These are phyloP conservation scores for Cyberlindnera galapagoensis DNA, from an alignment of 805 yeast species.

Conservation along the genomic window DNA sequence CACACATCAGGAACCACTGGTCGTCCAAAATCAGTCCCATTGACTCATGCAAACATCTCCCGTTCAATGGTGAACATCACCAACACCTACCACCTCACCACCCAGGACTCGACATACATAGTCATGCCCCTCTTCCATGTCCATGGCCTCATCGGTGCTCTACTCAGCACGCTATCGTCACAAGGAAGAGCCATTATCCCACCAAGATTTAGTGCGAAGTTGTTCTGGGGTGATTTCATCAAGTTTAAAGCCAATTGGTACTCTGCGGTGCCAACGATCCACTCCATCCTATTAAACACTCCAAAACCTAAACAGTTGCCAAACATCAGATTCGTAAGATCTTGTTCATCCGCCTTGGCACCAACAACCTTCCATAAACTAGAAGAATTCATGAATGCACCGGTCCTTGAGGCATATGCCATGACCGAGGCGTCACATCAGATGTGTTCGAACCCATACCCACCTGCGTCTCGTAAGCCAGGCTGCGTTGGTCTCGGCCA, in stretches of 20 bases:
- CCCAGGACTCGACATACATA: constrained; percentile 47
- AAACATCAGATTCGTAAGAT: constrained; percentile 56
- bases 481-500: constrained; percentile 73
- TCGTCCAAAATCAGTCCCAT: constrained; percentile 68
- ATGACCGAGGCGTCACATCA: constrained; percentile 83
- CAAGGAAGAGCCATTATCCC: constrained; percentile 62
- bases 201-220: constrained; percentile 50
- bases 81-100: constrained; percentile 46
- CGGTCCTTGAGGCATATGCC: constrained; percentile 72
- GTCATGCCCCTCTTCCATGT: constrained; percentile 80
- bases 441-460: constrained; percentile 69
- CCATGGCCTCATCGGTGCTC: constrained; percentile 65
- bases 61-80: constrained; percentile 54
- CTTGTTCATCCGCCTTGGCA: constrained; percentile 68
- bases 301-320: constrained; percentile 46
- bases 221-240: constrained; percentile 55
- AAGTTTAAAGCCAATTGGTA: constrained; percentile 56
- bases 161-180: constrained; percentile 52
- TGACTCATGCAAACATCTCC: constrained; percentile 57
- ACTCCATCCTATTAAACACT: constrained; percentile 53
- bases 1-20: constrained; percentile 79
- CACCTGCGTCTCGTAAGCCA: constrained; percentile 57
- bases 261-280: constrained; percentile 74
- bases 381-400: constrained; percentile 53
- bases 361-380: constrained; percentile 55